These are phyloP conservation scores for Tylopilus sp. DNA, from an alignment of 768 basidiomycete genomes.

Conservation along the genomic window DNA sequence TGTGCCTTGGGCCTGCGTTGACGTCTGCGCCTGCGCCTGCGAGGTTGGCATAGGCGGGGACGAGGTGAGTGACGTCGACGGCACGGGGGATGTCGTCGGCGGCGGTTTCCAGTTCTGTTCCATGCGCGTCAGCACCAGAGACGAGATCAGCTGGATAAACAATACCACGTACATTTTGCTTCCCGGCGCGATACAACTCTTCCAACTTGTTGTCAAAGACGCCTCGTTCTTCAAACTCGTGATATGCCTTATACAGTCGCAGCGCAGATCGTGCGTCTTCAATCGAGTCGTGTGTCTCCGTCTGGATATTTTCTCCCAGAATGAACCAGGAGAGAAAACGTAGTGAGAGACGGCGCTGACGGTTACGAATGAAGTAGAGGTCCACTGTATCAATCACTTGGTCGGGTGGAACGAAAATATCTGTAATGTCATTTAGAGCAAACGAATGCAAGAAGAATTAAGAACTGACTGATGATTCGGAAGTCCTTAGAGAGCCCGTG, in stretches of 20 bases:
- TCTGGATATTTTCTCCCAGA: slow-evolving; percentile 89
- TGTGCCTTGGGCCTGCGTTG: background rate
- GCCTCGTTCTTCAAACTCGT: slow-evolving; percentile 68
- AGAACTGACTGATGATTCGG: slow-evolving; percentile 87
- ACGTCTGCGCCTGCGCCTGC: background rate
- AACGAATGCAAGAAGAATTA: background rate
- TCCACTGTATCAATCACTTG: slow-evolving; percentile 98
- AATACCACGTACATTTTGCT: slow-evolving; percentile 54
- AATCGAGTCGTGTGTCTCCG: slow-evolving; percentile 95
- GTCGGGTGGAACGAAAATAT: slow-evolving; percentile 92
- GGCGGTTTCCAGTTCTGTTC: slow-evolving; percentile 60
- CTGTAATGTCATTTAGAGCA: slow-evolving; percentile 37
- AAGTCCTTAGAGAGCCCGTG: slow-evolving; percentile 98
- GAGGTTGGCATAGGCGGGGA: slow-evolving; percentile 4
- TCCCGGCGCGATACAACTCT: slow-evolving; percentile 74
- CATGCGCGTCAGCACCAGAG: background rate
- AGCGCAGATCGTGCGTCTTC: slow-evolving; percentile 91
- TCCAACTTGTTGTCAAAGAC: slow-evolving; percentile 87
- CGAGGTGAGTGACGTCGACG: background rate
- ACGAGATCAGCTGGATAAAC: too few species aligned
- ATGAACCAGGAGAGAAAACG: slow-evolving; percentile 94
- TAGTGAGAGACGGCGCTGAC: slow-evolving; percentile 86
- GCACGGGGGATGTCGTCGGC: slow-evolving; percentile 8
- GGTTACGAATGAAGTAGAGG: slow-evolving; percentile 79
- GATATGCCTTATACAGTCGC: slow-evolving; percentile 78